Base-by-base conservation (phyloP, 2,329 filamentous ascomycete species). In the Aspergillus fumigatiaffinis region DNA sequence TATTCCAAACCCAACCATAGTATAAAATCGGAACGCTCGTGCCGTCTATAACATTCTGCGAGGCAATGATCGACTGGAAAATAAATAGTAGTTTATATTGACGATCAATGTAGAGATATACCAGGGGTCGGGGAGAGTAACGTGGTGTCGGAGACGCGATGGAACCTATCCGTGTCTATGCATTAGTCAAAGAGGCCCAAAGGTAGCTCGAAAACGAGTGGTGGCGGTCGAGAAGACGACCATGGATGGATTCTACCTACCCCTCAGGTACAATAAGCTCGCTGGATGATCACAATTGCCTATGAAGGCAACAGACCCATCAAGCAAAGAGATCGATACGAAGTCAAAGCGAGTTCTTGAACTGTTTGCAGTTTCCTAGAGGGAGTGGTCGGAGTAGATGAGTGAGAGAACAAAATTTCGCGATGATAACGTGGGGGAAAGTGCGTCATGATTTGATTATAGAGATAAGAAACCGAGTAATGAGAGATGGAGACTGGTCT, bases 381-480 rank as follows among this genome's bases (percentile, higher is more conserved):
- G 26, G 35, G 23, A 51, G 25, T 51, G n/a, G 48, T 28, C 28
- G 58, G 26, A 55, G 57, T 44, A 55, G 60, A 53, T 60, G 64
- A 67, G 63, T 63, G 63, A 66, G 65, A 64, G 62, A 68, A 66
- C 60, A 60, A 59, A 62, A 61, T 59, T 63, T 61, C 60, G 58
- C 60, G 64, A 53, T 61, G 63, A 56, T 59, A 65, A 51, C 56
- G 63, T 54, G 63, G 66, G 54, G 67, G 58, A 64, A 66, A 67
- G 63, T 68, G 69, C 71, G 70, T 73, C 71, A 73, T 73, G 62
- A 61, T 72, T 72, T 62, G 66, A 54, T 38, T 38, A 60, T 51
- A 54, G 57, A 55, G 58, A 61, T 58, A 58, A 56, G 58, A 50
- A 49, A 46, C 20, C 51, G 47, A 51, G 44, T 42, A 53, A 50